Evolutionary conservation across 2,329 filamentous ascomycete species (phyloP), one percentile per base, ranked within the genome.

Genomic region (Gliomastix tumulicola): DNA sequence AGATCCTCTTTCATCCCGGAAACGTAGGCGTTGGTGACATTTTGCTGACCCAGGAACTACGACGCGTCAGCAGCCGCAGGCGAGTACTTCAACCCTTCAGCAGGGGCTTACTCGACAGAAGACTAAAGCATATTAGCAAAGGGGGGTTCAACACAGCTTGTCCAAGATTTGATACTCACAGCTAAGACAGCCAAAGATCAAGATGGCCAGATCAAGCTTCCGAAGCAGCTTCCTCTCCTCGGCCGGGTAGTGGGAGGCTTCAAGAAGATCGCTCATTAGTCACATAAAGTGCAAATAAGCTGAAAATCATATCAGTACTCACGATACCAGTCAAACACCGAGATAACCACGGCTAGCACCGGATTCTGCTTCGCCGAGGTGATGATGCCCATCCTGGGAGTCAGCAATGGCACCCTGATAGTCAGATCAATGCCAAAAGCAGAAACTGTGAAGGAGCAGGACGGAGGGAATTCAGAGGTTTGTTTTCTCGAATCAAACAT

Each of bases 1-100:
- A 56, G 41, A 22, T 56, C 54, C 32, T 56, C 49, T 9, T 57
- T 53, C 53, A 63, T 57, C 2, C 60, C 60, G 1, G 49, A 54
- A 12, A 60, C 55, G 27, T 61, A 63, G 13, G 60, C 60, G 44
- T 54, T 56, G 36, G 48, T 57, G 40, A 54, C 44, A 23, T 55
- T 57, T 30, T 41, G 42, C 28, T 48, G 46, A 13, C 44, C 46
- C 27, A 40, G 36, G 10, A 41, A 30, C 21, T 40, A 30, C 37
- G 5, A 36, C 2, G 12, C 16, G 12, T 16, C 21, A 11, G n/a
- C 10, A 28, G 25, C 17, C 17, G 25, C 17, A n/a, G n/a, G n/a
- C n/a, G n/a, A n/a, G n/a, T n/a, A n/a, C n/a, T n/a, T n/a, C n/a
- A n/a, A n/a, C n/a, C n/a, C n/a, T n/a, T n/a, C n/a, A n/a, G n/a